Conservation (phyloP, 495 filamentous ascomycete genomes). For the Immersiella caudata region DNA sequence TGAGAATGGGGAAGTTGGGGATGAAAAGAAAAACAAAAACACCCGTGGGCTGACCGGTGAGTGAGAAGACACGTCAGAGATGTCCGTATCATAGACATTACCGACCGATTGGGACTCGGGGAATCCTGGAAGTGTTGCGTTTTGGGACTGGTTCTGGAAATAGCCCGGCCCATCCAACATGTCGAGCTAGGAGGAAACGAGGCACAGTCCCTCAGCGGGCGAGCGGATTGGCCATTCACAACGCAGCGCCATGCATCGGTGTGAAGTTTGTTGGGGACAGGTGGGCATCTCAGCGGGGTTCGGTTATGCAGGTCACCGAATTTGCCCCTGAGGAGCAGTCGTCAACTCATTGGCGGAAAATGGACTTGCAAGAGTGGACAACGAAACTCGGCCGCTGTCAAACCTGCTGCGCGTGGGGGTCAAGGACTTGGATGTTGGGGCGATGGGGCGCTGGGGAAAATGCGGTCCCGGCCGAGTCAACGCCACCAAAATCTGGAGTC, state of each 20-base stretch:
- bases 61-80: neutral
- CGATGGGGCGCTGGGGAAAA: neutral
- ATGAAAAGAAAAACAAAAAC: neutral
- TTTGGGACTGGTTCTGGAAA: conserved; percentile 14
- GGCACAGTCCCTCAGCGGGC: neutral
- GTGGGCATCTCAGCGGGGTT: neutral
- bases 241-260: neutral
- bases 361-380: neutral
- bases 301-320: neutral
- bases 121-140: conserved; percentile 8
- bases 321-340: conserved; percentile 4
- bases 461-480: neutral
- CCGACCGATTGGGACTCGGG: conserved; percentile 13
- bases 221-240: conserved; percentile 8
- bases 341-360: neutral
- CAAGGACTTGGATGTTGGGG: neutral
- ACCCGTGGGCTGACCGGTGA: neutral
- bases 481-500: neutral
- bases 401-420: conserved; percentile 1
- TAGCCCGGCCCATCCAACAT: conserved; percentile 2
- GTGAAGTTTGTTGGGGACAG: neutral
- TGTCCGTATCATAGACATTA: neutral
- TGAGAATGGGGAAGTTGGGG: neutral
- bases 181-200: neutral
- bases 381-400: conserved; percentile 2